Conservation (phyloP, 208 protist genomes). For the Crithidia acanthocephali region DNA sequence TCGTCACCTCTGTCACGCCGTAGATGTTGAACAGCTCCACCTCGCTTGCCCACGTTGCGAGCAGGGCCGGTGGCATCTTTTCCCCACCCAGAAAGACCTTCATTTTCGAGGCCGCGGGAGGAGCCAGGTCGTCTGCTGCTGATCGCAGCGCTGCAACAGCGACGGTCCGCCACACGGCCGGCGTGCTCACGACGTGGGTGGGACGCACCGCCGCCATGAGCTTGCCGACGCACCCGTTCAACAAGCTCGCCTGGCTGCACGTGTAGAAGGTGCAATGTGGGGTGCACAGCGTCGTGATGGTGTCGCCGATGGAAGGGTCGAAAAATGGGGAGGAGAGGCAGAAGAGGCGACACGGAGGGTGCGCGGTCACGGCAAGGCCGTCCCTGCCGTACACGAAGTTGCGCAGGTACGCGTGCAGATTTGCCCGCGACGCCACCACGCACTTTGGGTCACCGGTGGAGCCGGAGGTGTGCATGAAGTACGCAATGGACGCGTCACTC, state of each 20-base stretch:
- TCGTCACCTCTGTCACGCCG: slow-evolving; percentile 69
- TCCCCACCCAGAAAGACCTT: slow-evolving; percentile 65
- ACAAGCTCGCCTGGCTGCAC: slow-evolving; percentile 21
- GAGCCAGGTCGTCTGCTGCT: neutral
- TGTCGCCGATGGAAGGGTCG: slow-evolving; percentile 70
- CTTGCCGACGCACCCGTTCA: slow-evolving; percentile 30
- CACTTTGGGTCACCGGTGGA: slow-evolving; percentile 67
- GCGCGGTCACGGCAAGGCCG: slow-evolving; percentile 25
- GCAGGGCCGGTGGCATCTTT: slow-evolving; percentile 37
- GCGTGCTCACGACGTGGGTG: slow-evolving; percentile 61
- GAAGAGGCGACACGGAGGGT: slow-evolving; percentile 27
- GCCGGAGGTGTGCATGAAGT: slow-evolving; percentile 70
- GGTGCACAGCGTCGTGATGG: slow-evolving; percentile 38
- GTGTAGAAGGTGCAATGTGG: slow-evolving; percentile 34
- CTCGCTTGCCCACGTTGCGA: slow-evolving; percentile 36
- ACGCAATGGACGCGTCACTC: slow-evolving; percentile 36
- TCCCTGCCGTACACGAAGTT: slow-evolving; percentile 32
- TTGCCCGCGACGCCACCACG: slow-evolving; percentile 44
- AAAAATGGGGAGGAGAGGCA: slow-evolving; percentile 63
- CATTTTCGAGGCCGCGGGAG: slow-evolving; percentile 14
- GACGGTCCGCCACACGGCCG: slow-evolving; percentile 41
- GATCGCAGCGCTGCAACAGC: neutral
- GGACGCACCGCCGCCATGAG: slow-evolving; percentile 29
- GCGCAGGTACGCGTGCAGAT: slow-evolving; percentile 49
- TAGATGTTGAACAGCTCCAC: slow-evolving; percentile 70